A percentile compares a stretch with the other conserved stretches of the same genome.
Conservation (phyloP, 805 yeast species). For the Ogataea polymorpha region DNA sequence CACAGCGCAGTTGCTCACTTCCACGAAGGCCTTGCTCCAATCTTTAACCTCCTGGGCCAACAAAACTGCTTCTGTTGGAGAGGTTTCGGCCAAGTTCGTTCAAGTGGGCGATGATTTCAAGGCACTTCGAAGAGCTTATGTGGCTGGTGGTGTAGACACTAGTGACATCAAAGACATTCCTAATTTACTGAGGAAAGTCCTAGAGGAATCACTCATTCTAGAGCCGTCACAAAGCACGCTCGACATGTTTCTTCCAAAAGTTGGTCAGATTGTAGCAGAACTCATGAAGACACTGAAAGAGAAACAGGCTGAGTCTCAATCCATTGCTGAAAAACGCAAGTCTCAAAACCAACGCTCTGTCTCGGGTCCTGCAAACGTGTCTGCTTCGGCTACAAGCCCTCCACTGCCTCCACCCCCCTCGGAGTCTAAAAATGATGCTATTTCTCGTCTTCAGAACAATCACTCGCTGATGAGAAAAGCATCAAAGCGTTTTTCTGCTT, state of each 20-base stretch:
- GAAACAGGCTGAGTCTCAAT: conserved; percentile 55
- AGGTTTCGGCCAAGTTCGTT: conserved; percentile 88
- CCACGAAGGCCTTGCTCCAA: conserved; percentile 86
- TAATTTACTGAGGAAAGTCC: conserved; percentile 65
- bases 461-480: conserved; percentile 88
- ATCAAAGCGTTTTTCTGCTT: conserved; percentile 89
- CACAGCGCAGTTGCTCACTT: conserved; percentile 56
- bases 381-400: conserved; percentile 4
- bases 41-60: conserved; percentile 88
- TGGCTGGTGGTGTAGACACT: conserved; percentile 74
- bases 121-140: conserved; percentile 76
- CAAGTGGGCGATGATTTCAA: conserved; percentile 91
- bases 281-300: conserved; percentile 74
- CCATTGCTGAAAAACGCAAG: conserved; percentile 17
- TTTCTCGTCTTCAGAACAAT: conserved; percentile 75
- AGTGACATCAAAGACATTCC: conserved; percentile 91
- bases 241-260: conserved; percentile 77
- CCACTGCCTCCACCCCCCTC: conserved; percentile 4
- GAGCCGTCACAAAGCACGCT: conserved; percentile 79
- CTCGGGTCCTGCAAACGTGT: conserved; percentile 25
- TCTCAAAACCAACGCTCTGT: conserved; percentile 21
- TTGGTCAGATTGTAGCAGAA: conserved; percentile 80
- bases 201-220: conserved; percentile 84
- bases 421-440: conserved; percentile 47
- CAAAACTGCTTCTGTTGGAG: conserved; percentile 71